Base-by-base conservation (phyloP, 768 basidiomycete genomes). In the Daedaleopsis nitida region DNA sequence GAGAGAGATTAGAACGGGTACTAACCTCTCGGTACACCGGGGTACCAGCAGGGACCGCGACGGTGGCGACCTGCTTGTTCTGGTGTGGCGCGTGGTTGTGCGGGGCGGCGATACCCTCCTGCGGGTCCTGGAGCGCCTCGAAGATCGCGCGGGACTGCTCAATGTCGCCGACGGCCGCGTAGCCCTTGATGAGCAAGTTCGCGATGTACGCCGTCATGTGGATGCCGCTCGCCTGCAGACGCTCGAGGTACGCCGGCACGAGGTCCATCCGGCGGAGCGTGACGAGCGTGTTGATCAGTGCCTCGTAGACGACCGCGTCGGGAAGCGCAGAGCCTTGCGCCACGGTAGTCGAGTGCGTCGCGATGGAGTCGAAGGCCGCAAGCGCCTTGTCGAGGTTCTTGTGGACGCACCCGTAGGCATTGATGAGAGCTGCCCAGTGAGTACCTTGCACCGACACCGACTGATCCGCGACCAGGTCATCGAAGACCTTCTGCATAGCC, bases 151-250 rank as follows among this genome's bases (percentile, higher is more conserved):
- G 80, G 1, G 96, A 88, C 57, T 83, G 78, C 16, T 85, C 86
- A 56, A 98, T 78, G 44, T 89, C 78, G 17, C 88, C 88, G 1
- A 80, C 81, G 27, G 86, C 82, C 0, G 95, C 81, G 67, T 86
- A 83, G 3, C 84, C 88, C 68, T 83, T 81, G 76, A 94, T 91
- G 68, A 93, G 76, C 58, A 88, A 80, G 77, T 98, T 98, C 27
- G 89, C 91, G 65, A 98, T 91, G 74, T 99, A 99, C 7, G 96
- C 95, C 2, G 96, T 98, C 85, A 94, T 89, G 68, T 91, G 89
- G 9, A 95, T 85, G 35, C 86, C 85, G 7, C 82, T 78, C 1
- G 74, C 66, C 23, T 75, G 76, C 78, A 98, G 85, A 59, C 84
- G 83, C 35, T 76, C 71, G 38, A 89, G 73, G 70, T 92, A 94